phyloP scores from a whole-genome alignment of 2,329 filamentous ascomycete genomes.

The Calonectria honghensis region DNA sequence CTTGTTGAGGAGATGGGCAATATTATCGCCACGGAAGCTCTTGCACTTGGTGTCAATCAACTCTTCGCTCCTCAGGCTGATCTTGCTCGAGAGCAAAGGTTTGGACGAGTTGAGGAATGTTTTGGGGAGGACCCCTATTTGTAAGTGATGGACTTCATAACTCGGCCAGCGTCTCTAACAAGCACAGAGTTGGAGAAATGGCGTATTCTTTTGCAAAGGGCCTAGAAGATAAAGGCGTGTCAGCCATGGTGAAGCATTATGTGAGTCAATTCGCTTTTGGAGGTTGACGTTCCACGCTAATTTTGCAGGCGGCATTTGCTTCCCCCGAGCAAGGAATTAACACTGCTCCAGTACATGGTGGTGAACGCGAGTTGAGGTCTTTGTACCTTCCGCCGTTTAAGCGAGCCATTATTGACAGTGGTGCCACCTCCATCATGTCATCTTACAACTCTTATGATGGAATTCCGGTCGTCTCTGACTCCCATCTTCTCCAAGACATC shows the following conservation, averaged over 20 bases:
- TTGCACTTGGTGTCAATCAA: slow-evolving; percentile 82
- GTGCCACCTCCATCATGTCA: slow-evolving; percentile 82
- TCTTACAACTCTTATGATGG: slow-evolving; percentile 86
- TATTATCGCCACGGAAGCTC: slow-evolving; percentile 79
- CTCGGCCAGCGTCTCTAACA: slow-evolving; percentile 35
- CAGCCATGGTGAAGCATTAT: slow-evolving; percentile 85
- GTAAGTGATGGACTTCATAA: slow-evolving; percentile 50
- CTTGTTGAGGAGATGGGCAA: slow-evolving; percentile 80
- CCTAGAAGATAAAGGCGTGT: slow-evolving; percentile 79
- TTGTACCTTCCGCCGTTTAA: slow-evolving; percentile 78
- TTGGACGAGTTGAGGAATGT: slow-evolving; percentile 84
- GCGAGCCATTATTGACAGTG: slow-evolving; percentile 81
- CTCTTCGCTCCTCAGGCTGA: slow-evolving; percentile 83
- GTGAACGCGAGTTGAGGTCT: slow-evolving; percentile 72
- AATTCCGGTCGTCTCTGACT: slow-evolving; percentile 79
- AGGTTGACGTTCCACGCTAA: slow-evolving; percentile 3
- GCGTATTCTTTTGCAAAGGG: slow-evolving; percentile 75
- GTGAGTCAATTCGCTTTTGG: slow-evolving; percentile 58
- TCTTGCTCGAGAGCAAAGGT: slow-evolving; percentile 82
- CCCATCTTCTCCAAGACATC: slow-evolving; percentile 80
- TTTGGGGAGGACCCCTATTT: slow-evolving; percentile 82
- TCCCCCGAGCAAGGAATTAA: slow-evolving; percentile 84
- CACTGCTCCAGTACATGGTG: slow-evolving; percentile 74
- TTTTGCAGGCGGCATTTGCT: slow-evolving; percentile 73
- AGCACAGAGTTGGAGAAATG: slow-evolving; percentile 75